Evolutionary conservation across 2,329 filamentous ascomycete species (phyloP).

Genomic region (Exophiala xenobiotica): DNA sequence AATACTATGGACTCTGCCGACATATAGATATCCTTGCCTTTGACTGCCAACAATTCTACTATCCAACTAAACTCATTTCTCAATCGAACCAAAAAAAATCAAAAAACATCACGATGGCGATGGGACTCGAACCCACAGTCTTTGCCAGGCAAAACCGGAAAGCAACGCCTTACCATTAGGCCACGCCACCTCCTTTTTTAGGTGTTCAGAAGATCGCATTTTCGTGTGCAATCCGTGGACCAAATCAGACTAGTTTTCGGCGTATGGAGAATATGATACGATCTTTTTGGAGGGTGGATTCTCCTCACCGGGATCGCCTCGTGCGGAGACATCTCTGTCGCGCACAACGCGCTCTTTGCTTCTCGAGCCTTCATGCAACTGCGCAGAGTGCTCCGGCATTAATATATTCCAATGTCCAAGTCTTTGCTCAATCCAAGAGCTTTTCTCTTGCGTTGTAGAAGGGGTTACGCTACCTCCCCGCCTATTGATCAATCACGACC

Average conservation of each 20-base stretch:
- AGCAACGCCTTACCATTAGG: constrained; percentile 35
- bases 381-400: too few species aligned
- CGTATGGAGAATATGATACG: background rate
- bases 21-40: too few species aligned
- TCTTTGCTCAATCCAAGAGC: background rate
- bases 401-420: too few species aligned
- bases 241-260: constrained; percentile 9
- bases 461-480: constrained; percentile 14
- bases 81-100: constrained; percentile 20
- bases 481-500: constrained; percentile 49
- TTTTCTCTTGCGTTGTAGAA: constrained; percentile 24
- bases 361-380: background rate
- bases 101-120: constrained; percentile 11
- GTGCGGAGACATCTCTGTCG: background rate
- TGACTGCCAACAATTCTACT: too few species aligned
- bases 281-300: background rate
- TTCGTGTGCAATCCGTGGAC: constrained; percentile 22
- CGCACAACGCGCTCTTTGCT: background rate
- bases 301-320: background rate
- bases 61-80: background rate
- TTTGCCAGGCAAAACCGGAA: constrained; percentile 32
- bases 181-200: constrained; percentile 26
- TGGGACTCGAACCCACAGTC: constrained; percentile 34
- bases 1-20: too few species aligned
- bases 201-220: constrained; percentile 13